phyloP scores from a whole-genome alignment of 169 alveolate species.

The Toxoplasma gondii region DNA sequence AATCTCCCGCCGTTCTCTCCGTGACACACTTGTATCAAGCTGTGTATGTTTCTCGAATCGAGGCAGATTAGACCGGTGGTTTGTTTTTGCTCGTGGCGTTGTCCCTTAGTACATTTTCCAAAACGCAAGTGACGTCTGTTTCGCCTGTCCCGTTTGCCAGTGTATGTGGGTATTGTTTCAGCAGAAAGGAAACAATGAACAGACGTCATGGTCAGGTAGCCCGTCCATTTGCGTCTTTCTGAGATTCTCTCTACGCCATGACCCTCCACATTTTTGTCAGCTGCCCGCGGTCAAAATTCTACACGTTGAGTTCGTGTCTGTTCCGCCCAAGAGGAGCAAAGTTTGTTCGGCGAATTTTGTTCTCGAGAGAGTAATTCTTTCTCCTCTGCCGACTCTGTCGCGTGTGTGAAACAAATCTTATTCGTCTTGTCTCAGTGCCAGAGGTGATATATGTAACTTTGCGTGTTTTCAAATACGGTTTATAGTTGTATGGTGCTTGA shows the following conservation, averaged over 20 bases:
- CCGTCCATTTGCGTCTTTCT: background rate
- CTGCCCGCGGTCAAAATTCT: background rate
- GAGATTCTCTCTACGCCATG: background rate
- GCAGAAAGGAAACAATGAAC: background rate
- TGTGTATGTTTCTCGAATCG: too few species aligned
- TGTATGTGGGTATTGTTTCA: background rate
- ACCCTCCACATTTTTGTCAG: background rate
- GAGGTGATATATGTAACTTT: too few species aligned
- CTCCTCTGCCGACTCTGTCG: too few species aligned
- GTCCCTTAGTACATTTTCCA: background rate
- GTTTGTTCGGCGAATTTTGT: background rate
- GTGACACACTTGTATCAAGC: too few species aligned
- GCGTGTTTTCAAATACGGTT: too few species aligned
- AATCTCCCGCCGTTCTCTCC: too few species aligned
- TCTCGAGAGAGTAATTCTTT: background rate
- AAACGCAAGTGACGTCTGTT: background rate
- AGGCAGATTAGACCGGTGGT: background rate
- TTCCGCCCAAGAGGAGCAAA: background rate
- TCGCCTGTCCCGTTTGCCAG: background rate
- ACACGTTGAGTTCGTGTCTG: background rate
- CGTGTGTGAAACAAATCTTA: too few species aligned
- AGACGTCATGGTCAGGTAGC: background rate
- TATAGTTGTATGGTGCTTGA: background rate
- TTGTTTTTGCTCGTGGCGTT: background rate
- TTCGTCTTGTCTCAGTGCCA: too few species aligned